Conservation (phyloP, 352 stramenopile genomes). For the Pythium pectinolyticum region DNA sequence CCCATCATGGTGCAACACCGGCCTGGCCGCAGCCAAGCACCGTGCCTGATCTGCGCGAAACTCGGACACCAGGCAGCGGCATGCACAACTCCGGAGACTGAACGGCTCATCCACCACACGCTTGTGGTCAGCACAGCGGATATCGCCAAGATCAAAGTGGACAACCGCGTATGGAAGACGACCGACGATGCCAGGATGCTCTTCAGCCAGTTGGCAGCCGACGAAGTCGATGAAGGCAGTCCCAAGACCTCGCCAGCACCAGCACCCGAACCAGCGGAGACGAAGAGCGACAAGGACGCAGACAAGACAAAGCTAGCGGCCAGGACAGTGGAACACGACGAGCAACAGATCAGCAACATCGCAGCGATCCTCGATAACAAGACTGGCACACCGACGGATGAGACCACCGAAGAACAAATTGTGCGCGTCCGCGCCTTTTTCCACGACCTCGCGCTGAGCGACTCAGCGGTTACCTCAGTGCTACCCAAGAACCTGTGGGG, state of each 20-base stretch:
- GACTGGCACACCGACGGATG: not conserved
- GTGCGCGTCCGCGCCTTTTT: not conserved
- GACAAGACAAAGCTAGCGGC: too few relatives aligned
- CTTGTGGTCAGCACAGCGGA: not conserved
- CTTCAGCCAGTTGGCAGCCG: too few relatives aligned
- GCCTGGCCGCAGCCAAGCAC: not conserved
- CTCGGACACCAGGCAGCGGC: constrained; percentile 1
- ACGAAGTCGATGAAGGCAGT: too few relatives aligned
- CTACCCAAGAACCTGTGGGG: constrained; percentile 7
- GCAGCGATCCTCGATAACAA: not conserved
- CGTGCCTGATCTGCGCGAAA: constrained; percentile 14
- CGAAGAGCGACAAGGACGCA: too few relatives aligned
- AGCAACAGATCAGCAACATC: too few relatives aligned
- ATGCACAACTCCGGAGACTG: not conserved
- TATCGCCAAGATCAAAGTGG: not conserved
- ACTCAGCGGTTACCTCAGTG: not conserved
- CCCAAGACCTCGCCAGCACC: too few relatives aligned
- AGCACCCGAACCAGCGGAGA: too few relatives aligned
- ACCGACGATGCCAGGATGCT: too few relatives aligned
- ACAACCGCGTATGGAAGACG: too few relatives aligned
- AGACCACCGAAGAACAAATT: not conserved
- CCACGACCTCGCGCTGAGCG: constrained; percentile 5
- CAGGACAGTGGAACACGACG: too few relatives aligned
- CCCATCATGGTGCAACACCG: constrained; percentile 6
- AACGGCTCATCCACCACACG: not conserved